Evolutionary conservation across 2,329 filamentous ascomycete genomes (phyloP).

Genomic region (Fusarium paranaense): DNA sequence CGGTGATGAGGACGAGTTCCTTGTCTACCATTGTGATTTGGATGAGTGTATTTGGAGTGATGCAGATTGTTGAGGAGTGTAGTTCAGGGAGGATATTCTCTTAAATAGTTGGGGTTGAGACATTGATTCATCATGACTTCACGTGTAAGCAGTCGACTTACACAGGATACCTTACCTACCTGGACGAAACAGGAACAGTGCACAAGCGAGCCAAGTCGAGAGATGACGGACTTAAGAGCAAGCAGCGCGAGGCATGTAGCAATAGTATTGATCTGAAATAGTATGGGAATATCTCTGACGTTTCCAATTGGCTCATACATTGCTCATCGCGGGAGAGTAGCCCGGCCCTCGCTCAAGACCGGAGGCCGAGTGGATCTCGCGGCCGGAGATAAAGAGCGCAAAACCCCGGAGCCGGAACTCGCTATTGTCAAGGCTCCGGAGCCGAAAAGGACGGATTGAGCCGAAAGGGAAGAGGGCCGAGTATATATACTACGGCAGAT

Average conservation of each 20-base stretch:
- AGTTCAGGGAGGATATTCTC: background rate
- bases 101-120: slow-evolving; percentile 11
- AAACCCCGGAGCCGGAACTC: background rate
- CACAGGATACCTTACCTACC: background rate
- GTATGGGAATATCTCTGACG: no score
- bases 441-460: background rate
- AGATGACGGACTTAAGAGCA: slow-evolving; percentile 16
- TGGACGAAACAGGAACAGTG: background rate
- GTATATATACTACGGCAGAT: background rate
- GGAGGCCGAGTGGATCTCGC: slow-evolving; percentile 24
- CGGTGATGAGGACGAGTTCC: slow-evolving; percentile 67
- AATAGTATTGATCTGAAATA: no score
- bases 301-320: background rate
- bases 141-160: background rate
- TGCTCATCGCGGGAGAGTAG: background rate
- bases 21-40: slow-evolving; percentile 35
- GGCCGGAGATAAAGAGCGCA: slow-evolving; percentile 17
- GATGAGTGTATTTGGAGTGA: background rate
- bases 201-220: background rate
- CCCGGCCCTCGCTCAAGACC: background rate
- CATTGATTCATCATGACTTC: slow-evolving; percentile 7
- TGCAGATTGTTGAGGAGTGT: background rate
- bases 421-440: background rate
- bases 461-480: background rate
- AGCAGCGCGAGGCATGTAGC: background rate